A percentile compares a stretch with the other conserved stretches of the same genome.
Conservation (phyloP, 108 stramenopile species). For the Parietichytrium sp. region DNA sequence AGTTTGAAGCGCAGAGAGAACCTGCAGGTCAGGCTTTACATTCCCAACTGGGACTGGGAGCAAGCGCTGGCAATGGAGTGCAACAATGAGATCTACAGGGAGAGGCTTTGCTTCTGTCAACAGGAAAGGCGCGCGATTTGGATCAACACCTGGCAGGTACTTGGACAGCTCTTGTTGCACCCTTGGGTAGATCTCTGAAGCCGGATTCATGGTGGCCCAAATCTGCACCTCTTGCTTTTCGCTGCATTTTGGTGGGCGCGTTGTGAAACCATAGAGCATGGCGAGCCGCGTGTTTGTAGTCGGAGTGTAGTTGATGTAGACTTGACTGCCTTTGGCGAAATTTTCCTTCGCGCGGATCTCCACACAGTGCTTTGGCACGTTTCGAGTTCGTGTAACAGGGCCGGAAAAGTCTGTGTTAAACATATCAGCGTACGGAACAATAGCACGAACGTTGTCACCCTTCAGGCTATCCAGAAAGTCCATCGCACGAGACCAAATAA, state of each 20-base stretch:
- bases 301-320: constrained; percentile 36
- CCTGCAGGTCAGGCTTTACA: too few relatives aligned
- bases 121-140: constrained; percentile 18
- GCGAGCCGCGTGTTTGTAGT: background rate
- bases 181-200: background rate
- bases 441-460: background rate
- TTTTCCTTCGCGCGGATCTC: constrained; percentile 8
- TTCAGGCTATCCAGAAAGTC: constrained; percentile 24
- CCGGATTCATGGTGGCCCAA: constrained; percentile 21
- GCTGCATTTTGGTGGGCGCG: background rate
- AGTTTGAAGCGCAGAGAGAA: background rate
- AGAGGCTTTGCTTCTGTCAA: background rate
- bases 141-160: background rate
- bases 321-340: background rate
- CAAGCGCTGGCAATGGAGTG: background rate
- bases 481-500: constrained; percentile 29
- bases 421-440: constrained; percentile 29
- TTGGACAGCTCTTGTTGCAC: background rate
- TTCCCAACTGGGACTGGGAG: background rate
- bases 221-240: background rate
- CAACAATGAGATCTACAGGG: background rate
- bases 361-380: background rate
- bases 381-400: background rate
- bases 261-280: constrained; percentile 17
- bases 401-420: constrained; percentile 30